Percentiles rank a stretch among this genome's conserved stretches.
phyloP scores from a whole-genome alignment of 305 asterid genomes.

The Solanum hybrid region DNA sequence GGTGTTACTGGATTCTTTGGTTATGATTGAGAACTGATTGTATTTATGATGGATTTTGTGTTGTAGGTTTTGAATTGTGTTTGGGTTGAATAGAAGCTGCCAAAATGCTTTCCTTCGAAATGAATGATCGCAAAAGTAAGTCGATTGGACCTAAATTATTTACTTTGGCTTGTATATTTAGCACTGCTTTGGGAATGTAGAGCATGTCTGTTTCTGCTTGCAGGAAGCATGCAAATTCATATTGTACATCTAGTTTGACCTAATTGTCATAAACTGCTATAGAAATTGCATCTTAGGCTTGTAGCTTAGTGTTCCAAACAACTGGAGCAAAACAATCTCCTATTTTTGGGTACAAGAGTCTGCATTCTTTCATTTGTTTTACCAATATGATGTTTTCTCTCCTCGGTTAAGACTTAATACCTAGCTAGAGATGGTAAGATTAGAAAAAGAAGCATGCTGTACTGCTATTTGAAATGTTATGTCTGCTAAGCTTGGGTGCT shows the following conservation, averaged over 20 bases:
- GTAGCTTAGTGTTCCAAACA: neutral
- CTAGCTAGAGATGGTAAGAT: neutral
- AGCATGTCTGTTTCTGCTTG: neutral
- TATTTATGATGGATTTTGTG: neutral
- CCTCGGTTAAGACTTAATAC: neutral
- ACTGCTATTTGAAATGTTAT: neutral
- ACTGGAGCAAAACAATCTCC: neutral
- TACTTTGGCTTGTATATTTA: neutral
- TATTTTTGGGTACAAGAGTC: neutral
- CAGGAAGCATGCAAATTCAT: neutral
- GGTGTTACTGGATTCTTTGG: neutral
- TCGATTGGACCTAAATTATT: neutral
- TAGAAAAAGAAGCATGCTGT: neutral
- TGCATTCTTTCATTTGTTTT: neutral
- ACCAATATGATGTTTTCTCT: neutral
- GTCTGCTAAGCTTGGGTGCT: neutral
- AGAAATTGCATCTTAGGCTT: neutral
- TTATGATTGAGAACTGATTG: neutral
- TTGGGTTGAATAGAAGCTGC: constrained; percentile 12
- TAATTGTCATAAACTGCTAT: neutral
- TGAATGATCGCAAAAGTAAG: constrained; percentile 49
- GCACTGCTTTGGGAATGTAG: neutral
- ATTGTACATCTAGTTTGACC: neutral
- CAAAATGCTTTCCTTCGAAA: constrained; percentile 46
- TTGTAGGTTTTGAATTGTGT: constrained; percentile 1